Percentiles rank a stretch among this genome's conserved stretches.
These are phyloP conservation scores for Neodidymelliopsis sp. DNA, from an alignment of 2,329 filamentous ascomycete genomes.

Conservation along the genomic window DNA sequence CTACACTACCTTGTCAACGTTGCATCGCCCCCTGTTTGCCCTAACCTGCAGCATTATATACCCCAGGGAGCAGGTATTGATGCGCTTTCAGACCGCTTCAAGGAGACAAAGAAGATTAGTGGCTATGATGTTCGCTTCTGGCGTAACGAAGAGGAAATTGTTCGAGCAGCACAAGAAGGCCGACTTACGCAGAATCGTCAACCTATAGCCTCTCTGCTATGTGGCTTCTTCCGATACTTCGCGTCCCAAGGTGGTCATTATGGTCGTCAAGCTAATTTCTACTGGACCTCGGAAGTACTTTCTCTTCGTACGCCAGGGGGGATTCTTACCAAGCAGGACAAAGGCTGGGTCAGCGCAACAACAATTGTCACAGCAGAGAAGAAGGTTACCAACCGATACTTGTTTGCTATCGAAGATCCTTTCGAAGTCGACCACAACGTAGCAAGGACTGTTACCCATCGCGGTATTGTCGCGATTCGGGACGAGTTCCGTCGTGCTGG, in stretches of 20 bases:
- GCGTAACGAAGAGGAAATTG: conserved; percentile 75
- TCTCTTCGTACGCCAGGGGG: conserved; percentile 78
- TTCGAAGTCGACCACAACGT: conserved; percentile 91
- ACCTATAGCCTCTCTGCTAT: conserved; percentile 73
- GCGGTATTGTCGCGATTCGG: conserved; percentile 80
- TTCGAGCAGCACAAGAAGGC: conserved; percentile 63
- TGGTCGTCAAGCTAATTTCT: conserved; percentile 65
- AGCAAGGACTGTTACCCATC: conserved; percentile 82
- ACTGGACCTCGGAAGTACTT: conserved; percentile 81
- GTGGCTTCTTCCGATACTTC: conserved; percentile 90
- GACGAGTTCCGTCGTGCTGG: conserved; percentile 86
- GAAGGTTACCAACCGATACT: conserved; percentile 79
- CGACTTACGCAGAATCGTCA: conserved; percentile 73
- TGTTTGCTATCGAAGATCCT: conserved; percentile 91
- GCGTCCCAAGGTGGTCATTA: conserved; percentile 58
- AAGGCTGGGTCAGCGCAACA: conserved; percentile 86
- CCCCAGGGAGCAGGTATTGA: conserved; percentile 22
- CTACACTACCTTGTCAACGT: conserved; percentile 89
- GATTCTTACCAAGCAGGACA: conserved; percentile 74
- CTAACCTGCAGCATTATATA: conserved; percentile 75
- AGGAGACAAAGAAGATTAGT: conserved; percentile 59
- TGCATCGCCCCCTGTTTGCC: conserved; percentile 79
- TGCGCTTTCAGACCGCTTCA: conserved; percentile 48
- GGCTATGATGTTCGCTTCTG: conserved; percentile 80
- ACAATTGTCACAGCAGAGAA: conserved; percentile 69